phyloP scores from a whole-genome alignment of 2,329 filamentous ascomycete genomes.

The Ophiostoma sp. region DNA sequence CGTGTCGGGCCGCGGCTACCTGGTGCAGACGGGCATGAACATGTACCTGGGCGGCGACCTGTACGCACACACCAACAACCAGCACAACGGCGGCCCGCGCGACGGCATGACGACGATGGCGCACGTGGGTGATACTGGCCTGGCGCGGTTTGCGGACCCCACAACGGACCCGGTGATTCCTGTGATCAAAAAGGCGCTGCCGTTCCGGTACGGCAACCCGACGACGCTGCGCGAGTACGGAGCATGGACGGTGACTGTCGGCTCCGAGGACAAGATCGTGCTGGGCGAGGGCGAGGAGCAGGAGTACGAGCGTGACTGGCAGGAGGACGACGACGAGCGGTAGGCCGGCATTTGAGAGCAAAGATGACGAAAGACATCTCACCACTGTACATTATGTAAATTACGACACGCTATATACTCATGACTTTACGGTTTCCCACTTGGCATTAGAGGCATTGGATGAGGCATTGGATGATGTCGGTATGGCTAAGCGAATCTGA shows the following conservation, averaged over 20 bases:
- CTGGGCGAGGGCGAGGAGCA: conserved; percentile 4
- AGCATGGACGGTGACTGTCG: conserved; percentile 2
- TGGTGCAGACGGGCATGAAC: neutral
- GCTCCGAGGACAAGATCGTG: neutral
- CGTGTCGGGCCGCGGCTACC: conserved; percentile 32
- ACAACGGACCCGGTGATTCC: conserved; percentile 17
- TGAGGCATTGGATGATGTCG: neutral
- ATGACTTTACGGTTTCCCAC: conserved; percentile 3
- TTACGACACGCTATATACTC: conserved; percentile 7
- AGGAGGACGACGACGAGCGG: neutral
- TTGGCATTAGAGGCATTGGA: neutral
- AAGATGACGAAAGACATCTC: neutral
- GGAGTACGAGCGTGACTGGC: neutral
- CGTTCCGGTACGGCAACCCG: conserved; percentile 25
- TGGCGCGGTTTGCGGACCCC: conserved; percentile 25
- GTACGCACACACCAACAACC: neutral
- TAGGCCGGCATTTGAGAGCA: neutral
- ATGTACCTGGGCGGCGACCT: conserved; percentile 14
- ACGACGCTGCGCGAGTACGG: conserved; percentile 17
- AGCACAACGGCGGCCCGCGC: conserved; percentile 1
- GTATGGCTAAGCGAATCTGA: neutral
- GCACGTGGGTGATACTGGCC: conserved; percentile 28
- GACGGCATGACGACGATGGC: conserved; percentile 20
- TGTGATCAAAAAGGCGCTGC: conserved; percentile 8
- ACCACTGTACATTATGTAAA: conserved; percentile 13